Base-by-base conservation (phyloP, 108 stramenopile species). In the Aurantiochytrium sp. region DNA sequence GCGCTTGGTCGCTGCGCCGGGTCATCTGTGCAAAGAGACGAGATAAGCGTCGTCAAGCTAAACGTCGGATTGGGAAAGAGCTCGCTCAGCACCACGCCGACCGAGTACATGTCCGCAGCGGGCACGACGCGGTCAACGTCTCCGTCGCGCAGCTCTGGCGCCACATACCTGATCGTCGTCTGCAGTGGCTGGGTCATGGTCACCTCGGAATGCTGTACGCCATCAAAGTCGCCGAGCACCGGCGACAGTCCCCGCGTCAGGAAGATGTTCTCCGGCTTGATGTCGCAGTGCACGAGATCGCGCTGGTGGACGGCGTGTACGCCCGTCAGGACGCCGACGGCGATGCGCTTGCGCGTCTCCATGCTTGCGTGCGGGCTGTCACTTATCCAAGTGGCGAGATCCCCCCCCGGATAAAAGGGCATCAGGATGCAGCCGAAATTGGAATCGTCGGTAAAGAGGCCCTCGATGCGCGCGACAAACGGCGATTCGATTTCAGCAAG, bases 291-390 rank as follows among this genome's bases (percentile, higher is more conserved):
- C 27, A 89, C 31, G 21, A 81, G 87, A 10, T 81, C 39, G 19
- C 87, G 34, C 32, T 6, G 6, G 27, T 93, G 92, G 88, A 93
- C 53, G 6, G 88, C 90, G 3, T 93, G 92, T 32, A 92, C 86
- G n/a, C 92, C 45, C 85, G 92, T 90, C 17, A 93, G 86, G 24
- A 93, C 69, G 85, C 92, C 92, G 52, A 92, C 91, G 4, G 92
- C 92, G n/a, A 93, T 54, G 39, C 54, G 31, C 6, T 55, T 86
- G 59, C 59, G 34, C 34, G 59, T 65, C 59, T 15, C 59, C 34
- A 34, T 19, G 34, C 19, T 19, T 65, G 59, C 59, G 19, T 65
- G 59, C 27, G 59, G 32, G 59, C 19, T 65, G 32, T 65, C 32
- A 12, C 27, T 8, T 6, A 65, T 65, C 59, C 59, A 65, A 27